These are phyloP conservation scores for Yarrowia bubula DNA, from an alignment of 805 yeast species.

Conservation along the genomic window DNA sequence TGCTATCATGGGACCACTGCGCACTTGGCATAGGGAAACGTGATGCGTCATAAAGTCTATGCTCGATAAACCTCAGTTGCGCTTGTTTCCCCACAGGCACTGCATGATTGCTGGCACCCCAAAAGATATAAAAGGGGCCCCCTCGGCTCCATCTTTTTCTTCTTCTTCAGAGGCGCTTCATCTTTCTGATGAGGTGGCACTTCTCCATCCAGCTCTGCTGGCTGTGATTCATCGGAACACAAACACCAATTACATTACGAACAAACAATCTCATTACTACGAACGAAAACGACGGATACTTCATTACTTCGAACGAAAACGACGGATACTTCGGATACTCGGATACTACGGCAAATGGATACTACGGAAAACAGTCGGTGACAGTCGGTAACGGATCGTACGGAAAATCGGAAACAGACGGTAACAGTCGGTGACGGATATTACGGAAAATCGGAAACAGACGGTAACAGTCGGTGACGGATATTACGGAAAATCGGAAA, in stretches of 20 bases:
- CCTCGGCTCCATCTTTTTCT: not conserved
- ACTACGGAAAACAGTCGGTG: not conserved
- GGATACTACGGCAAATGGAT: too few species aligned
- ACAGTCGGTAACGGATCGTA: too few species aligned
- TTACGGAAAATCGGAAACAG: not conserved
- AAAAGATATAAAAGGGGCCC: not conserved
- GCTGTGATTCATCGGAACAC: constrained; percentile 18
- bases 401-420: not conserved
- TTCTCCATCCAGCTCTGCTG: constrained; percentile 2
- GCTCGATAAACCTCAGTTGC: constrained; percentile 10
- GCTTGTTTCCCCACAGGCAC: constrained; percentile 4
- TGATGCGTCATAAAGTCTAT: not conserved
- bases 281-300: not conserved
- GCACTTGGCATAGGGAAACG: not conserved
- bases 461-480: too few species aligned
- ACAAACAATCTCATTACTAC: too few species aligned
- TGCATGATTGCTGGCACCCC: not conserved
- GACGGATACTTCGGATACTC: not conserved
- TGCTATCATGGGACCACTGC: not conserved
- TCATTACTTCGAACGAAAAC: not conserved
- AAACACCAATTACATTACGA: not conserved
- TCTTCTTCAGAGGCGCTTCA: not conserved
- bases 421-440: not conserved
- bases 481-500: not conserved
- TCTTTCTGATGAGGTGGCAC: not conserved